Evolutionary conservation across 1,139 yeast genomes (phyloP).

Genomic region (Ogataea hybrid): DNA sequence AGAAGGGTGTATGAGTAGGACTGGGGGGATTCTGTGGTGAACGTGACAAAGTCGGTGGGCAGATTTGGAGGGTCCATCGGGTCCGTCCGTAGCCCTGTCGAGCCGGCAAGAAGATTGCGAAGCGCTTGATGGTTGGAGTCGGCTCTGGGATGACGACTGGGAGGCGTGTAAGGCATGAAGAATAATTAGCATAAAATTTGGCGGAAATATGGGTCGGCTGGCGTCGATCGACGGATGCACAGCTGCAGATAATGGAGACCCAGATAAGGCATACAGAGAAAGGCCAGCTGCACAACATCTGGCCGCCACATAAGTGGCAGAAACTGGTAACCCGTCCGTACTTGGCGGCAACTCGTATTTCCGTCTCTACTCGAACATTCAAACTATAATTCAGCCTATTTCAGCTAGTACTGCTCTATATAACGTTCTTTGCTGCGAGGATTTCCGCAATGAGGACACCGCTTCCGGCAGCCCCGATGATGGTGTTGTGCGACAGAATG

Average conservation of each 20-base stretch:
- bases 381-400: background rate
- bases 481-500: conserved; percentile 91
- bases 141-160: conserved; percentile 6
- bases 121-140: conserved; percentile 6
- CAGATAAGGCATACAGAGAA: too few species aligned
- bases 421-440: conserved; percentile 70
- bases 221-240: conserved; percentile 5
- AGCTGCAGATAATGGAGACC: background rate
- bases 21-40: conserved; percentile 79
- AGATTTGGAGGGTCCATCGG: background rate
- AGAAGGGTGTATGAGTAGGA: conserved; percentile 83
- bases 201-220: conserved; percentile 9
- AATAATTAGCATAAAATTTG: conserved; percentile 9
- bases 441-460: conserved; percentile 95
- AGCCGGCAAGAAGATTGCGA: conserved; percentile 1
- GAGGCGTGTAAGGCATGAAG: conserved; percentile 12
- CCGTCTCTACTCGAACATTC: too few species aligned
- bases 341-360: too few species aligned
- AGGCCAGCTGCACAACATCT: background rate
- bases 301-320: too few species aligned
- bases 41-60: conserved; percentile 42
- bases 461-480: conserved; percentile 99
- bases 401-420: conserved; percentile 37
- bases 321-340: too few species aligned
- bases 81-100: background rate